Evolutionary conservation across 139 green algal genomes (phyloP), one percentile per base, ranked within the genome.

Genomic region (Edaphochlamys debaryana): DNA sequence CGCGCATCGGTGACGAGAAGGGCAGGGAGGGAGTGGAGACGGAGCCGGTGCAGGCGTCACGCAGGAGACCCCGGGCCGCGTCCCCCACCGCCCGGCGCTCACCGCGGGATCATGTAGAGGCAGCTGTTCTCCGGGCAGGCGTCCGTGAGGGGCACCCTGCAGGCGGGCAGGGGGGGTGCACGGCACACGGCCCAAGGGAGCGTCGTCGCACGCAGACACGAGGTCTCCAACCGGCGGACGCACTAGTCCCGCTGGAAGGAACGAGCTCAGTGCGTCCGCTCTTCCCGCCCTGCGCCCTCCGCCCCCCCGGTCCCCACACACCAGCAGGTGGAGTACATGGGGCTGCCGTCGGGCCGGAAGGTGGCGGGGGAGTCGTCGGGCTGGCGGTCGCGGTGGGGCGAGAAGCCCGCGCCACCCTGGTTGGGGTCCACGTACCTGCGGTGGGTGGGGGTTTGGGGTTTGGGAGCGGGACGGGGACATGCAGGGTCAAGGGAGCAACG

Each of bases 301-400:
- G n/a, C n/a, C n/a, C n/a, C n/a, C n/a, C n/a, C n/a, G n/a, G n/a
- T n/a, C n/a, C n/a, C n/a, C 45, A 54, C 45, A 54, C 45, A 54
- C 45, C 45, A 22, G 85, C 94, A 95, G 87, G 87, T 91, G 56
- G 91, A 22, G 85, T 95, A 95, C 88, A 88, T 91, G 56, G 91
- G 75, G 17, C 54, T 87, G 67, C 88, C 88, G 58, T 93, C 89
- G 19, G 63, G 4, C 23, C 90, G 78, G 79, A 94, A 94, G 23
- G 87, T 93, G 29, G 84, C 85, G 6, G 88, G 78, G 3, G 89
- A 54, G 82, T 93, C 79, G 40, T 93, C 89, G 0, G 92, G 92
- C 86, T 95, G 92, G 17, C 92, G 82, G 85, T 95, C 92, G 27
- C 92, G 81, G 72, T 95, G 92, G 37, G 92, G 92, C 8, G 89